phyloP scores from a whole-genome alignment of 371 early-diverging fungal genomes.

The Dinochytrium kinnereticum region DNA sequence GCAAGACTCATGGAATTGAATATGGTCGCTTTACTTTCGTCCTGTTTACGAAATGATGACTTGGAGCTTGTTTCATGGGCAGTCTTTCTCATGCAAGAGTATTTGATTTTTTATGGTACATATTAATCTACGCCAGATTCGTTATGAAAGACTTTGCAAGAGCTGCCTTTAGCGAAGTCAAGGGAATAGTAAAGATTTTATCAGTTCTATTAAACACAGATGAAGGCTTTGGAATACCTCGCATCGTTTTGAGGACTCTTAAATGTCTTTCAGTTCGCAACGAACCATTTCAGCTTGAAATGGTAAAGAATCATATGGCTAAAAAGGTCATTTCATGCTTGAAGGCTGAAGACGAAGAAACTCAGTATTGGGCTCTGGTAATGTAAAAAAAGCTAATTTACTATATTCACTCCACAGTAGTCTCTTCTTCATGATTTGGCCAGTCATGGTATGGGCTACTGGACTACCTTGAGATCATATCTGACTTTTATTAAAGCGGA shows the following conservation, averaged over 20 bases:
- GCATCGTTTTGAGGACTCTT: conserved; percentile 71
- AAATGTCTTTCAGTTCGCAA: conserved; percentile 74
- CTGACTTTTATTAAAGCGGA: conserved; percentile 28
- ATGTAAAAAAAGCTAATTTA: conserved; percentile 33
- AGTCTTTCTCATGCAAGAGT: conserved; percentile 80
- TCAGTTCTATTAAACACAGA: conserved; percentile 62
- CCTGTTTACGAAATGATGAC: conserved; percentile 78
- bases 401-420: conserved; percentile 17
- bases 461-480: too few relatives aligned
- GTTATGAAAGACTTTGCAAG: conserved; percentile 59
- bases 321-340: conserved; percentile 61
- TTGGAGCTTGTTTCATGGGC: conserved; percentile 83
- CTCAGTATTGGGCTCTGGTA: conserved; percentile 74
- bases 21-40: conserved; percentile 69
- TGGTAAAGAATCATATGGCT: conserved; percentile 65
- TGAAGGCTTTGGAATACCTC: conserved; percentile 69
- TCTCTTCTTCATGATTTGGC: conserved; percentile 43
- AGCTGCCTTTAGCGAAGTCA: conserved; percentile 62
- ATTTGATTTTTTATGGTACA: conserved; percentile 21
- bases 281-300: conserved; percentile 59
- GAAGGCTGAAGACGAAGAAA: conserved; percentile 74
- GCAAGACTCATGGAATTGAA: conserved; percentile 65
- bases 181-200: conserved; percentile 67
- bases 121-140: conserved; percentile 10
- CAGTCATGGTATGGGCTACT: neutral